Evolutionary conservation across 495 filamentous ascomycete genomes (phyloP).

Genomic region (Penicillium daleae): DNA sequence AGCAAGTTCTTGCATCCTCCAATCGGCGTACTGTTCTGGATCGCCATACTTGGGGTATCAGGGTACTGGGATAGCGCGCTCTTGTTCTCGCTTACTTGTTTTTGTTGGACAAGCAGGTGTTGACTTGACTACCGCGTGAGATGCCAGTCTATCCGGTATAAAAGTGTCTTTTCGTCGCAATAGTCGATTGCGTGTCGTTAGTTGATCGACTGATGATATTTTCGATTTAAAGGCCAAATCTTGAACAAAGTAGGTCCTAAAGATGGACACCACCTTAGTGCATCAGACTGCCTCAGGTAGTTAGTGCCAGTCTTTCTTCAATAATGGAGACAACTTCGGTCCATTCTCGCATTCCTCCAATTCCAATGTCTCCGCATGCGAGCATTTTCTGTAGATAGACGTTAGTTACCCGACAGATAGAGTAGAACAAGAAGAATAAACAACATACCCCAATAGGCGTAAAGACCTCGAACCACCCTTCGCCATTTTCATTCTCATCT

Average conservation of each 20-base stretch:
- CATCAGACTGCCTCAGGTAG: not conserved
- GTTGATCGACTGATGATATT: not conserved
- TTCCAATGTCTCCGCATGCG: constrained; percentile 80
- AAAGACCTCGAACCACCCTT: constrained; percentile 79
- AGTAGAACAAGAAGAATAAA: not conserved
- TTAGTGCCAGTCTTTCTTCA: constrained; percentile 33
- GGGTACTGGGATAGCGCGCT: too few species aligned
- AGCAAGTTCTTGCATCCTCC: too few species aligned
- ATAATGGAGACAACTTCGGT: constrained; percentile 68
- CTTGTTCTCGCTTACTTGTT: too few species aligned
- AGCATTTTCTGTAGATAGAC: constrained; percentile 59
- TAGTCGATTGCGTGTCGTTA: too few species aligned
- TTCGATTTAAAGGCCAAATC: not conserved
- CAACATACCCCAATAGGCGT: constrained; percentile 49
- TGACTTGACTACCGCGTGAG: too few species aligned
- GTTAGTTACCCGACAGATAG: not conserved
- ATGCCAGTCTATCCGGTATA: too few species aligned
- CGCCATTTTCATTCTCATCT: constrained; percentile 40
- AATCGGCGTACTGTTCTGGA: too few species aligned
- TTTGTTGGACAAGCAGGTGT: too few species aligned
- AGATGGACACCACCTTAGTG: not conserved
- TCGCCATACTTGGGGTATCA: too few species aligned
- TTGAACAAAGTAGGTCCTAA: too few species aligned
- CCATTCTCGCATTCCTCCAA: constrained; percentile 81
- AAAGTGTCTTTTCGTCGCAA: too few species aligned